A percentile compares a stretch with the other conserved stretches of the same genome.
These are phyloP conservation scores for Kickxella alabastrina DNA, from an alignment of 192 early-diverging fungal genomes.

Conservation along the genomic window DNA sequence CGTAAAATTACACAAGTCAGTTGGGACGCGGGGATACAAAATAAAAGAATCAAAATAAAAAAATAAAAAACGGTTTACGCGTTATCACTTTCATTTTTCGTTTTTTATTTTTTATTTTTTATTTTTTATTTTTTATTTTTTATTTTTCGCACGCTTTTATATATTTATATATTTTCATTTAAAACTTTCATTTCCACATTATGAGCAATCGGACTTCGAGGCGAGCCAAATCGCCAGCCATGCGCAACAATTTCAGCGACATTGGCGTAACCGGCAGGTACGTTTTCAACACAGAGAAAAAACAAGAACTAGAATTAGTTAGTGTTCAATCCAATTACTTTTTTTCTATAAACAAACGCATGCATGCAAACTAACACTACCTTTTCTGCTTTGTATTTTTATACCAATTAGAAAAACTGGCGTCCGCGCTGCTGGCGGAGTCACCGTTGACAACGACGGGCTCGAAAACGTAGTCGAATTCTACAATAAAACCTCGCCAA, in stretches of 20 bases:
- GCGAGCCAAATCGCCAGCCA: constrained; percentile 36
- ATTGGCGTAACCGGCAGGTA: constrained; percentile 35
- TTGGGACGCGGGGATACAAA: no score
- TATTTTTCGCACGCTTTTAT: not conserved
- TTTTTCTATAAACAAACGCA: not conserved
- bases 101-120: constrained; percentile 4
- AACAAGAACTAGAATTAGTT: not conserved
- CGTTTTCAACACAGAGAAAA: not conserved
- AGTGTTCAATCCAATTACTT: not conserved
- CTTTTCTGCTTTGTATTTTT: not conserved
- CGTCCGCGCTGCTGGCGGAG: constrained; percentile 32
- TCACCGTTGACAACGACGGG: constrained; percentile 36
- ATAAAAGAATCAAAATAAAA: constrained; percentile 1
- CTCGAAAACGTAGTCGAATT: constrained; percentile 48
- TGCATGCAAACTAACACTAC: not conserved
- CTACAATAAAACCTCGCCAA: constrained; percentile 39
- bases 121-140: constrained; percentile 2
- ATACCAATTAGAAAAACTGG: constrained; percentile 36
- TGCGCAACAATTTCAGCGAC: constrained; percentile 32
- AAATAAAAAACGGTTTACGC: not conserved
- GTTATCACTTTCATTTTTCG: no score
- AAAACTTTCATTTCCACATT: not conserved
- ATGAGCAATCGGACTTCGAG: constrained; percentile 31
- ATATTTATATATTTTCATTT: not conserved
- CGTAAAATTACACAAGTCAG: no score